Evolutionary conservation across 495 filamentous ascomycete genomes (phyloP).

Genomic region (Articulospora tetracladia): DNA sequence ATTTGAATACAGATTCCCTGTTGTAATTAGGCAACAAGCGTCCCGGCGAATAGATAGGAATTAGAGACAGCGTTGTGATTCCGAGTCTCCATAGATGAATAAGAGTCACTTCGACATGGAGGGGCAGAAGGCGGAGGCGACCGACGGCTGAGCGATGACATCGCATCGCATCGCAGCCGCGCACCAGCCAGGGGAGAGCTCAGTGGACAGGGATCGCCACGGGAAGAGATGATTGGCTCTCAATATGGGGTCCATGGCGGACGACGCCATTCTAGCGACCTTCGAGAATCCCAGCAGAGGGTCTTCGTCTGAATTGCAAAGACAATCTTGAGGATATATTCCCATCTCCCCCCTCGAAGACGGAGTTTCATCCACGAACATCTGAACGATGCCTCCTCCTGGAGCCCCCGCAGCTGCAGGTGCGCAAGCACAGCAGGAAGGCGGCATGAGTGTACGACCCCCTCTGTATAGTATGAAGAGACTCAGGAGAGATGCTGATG

Average conservation of each 20-base stretch:
- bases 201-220: neutral
- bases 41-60: no score
- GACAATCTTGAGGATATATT: no score
- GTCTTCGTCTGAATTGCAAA: neutral
- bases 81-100: neutral
- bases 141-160: neutral
- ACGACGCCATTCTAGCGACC: slow-evolving; percentile 5
- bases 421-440: slow-evolving; percentile 17
- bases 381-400: slow-evolving; percentile 24
- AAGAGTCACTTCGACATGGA: neutral
- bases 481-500: slow-evolving; percentile 1
- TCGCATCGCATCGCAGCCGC: slow-evolving; percentile 3
- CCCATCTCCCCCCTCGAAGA: neutral
- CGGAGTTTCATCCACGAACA: neutral
- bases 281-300: neutral
- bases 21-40: neutral
- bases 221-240: neutral
- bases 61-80: neutral
- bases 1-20: neutral
- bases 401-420: slow-evolving; percentile 22
- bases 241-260: neutral
- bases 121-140: neutral
- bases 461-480: neutral
- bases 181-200: slow-evolving; percentile 3
- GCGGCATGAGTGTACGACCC: slow-evolving; percentile 22